These are phyloP conservation scores for Populus hybrid DNA, from an alignment of 441 rosid genomes.

Conservation along the genomic window DNA sequence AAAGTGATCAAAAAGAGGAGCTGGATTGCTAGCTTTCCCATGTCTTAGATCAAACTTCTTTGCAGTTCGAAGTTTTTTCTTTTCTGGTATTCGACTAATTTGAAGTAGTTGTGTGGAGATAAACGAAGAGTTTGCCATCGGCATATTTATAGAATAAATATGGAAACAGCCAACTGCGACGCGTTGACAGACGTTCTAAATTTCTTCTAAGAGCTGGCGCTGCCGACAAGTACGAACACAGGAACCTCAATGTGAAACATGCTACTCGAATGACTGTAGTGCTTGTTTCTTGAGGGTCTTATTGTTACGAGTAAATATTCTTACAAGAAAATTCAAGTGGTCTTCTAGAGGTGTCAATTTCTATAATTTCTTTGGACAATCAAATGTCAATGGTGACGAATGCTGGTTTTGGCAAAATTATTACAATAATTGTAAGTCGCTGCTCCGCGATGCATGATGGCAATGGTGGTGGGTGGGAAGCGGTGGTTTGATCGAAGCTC, in stretches of 20 bases:
- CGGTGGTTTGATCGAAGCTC: no score
- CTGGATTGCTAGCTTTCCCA: conserved; percentile 24
- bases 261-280: neutral
- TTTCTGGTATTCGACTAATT: neutral
- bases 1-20: conserved; percentile 15
- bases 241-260: neutral
- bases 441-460: no score
- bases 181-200: neutral
- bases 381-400: no score
- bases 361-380: no score
- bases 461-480: no score
- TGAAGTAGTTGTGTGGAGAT: neutral
- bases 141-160: neutral
- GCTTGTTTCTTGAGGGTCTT: no score
- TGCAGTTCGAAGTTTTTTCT: neutral
- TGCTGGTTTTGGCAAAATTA: no score
- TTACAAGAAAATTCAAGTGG: no score
- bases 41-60: neutral
- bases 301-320: no score
- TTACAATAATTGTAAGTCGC: no score
- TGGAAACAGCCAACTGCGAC: neutral
- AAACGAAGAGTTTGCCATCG: neutral
- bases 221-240: neutral
- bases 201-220: neutral
- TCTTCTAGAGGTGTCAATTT: no score